Base-by-base conservation (phyloP, 805 yeast genomes). In the Cyberlindnera xylosilytica region DNA sequence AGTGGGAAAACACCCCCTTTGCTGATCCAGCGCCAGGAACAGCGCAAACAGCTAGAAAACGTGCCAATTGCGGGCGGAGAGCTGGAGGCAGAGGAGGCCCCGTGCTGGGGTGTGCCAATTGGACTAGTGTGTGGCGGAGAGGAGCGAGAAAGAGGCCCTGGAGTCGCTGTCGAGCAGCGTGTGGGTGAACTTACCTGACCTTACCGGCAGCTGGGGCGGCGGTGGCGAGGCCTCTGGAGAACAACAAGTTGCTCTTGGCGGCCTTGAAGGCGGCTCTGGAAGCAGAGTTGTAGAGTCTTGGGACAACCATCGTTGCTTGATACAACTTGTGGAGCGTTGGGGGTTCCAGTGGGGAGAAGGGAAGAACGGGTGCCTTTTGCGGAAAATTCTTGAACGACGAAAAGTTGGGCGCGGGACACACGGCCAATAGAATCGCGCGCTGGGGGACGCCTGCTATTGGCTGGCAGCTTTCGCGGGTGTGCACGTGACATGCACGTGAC, bases 211-310 rank as follows among this genome's bases (percentile, higher is more conserved):
- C 66, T 62, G 85, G 78, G 57, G 88, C 82, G 64, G 87, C 84
- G 62, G 88, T 75, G 57, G 90, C 89, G 70, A 82, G 73, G 69
- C 81, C 78, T 72, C 87, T 83, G 74, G 71, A 73, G 72, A 83
- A 79, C 55, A 69, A 56, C 68, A 82, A 76, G 76, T 83, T 82
- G 68, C 89, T 87, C 77, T 81, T 85, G 63, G 89, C 95, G 61
- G 91, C 90, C 71, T 81, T 79, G 72, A 84, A 79, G 63, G 96
- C 95, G 66, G 85, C 77, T 73, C 89, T 88, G 60, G 96, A 80
- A 64, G 80, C 62, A 60, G 79, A 70, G 66, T 76, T 70, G 66
- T 74, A 76, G 63, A 76, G 69, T 71, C 80, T 76, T 66, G 81
- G 76, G 57, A 72, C 60, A 61, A 68, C 74, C 76, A 71, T 72